Conservation (phyloP, 176 grass and related monocot species). For the Lolium multiflorum region DNA sequence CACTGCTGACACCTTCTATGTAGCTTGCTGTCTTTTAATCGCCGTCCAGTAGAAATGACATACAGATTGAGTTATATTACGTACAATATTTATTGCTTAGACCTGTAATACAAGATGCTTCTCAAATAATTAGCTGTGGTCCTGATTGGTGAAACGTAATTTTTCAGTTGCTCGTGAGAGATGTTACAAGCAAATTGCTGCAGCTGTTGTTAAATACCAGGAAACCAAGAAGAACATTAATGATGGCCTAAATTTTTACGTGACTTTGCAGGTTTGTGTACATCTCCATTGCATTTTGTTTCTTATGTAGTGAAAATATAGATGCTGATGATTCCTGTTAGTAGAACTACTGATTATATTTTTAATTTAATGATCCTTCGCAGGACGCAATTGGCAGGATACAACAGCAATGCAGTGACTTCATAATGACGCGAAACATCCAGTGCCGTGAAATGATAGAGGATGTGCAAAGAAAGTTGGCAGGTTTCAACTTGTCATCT, state of each 20-base stretch:
- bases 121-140: background rate
- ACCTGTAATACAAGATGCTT: background rate
- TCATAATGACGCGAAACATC: constrained; percentile 91
- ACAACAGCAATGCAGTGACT: constrained; percentile 96
- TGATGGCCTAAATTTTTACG: constrained; percentile 93
- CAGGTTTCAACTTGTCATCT: constrained; percentile 88
- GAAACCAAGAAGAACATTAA: constrained; percentile 92
- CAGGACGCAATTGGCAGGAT: constrained; percentile 92
- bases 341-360: constrained; percentile 20
- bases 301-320: constrained; percentile 22
- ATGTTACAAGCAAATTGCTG: constrained; percentile 92
- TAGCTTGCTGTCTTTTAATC: constrained; percentile 18
- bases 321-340: constrained; percentile 7
- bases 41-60: constrained; percentile 32
- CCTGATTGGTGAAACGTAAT: constrained; percentile 35
- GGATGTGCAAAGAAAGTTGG: constrained; percentile 87
- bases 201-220: constrained; percentile 86
- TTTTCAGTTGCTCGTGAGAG: constrained; percentile 89
- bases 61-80: background rate
- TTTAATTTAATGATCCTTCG: constrained; percentile 30
- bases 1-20: constrained; percentile 22
- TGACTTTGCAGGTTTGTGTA: constrained; percentile 80
- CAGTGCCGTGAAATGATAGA: constrained; percentile 99
- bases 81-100: constrained; percentile 21
- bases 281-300: constrained; percentile 36